Evolutionary conservation across 164 flowering plant genomes (phyloP).

Genomic region (Tetrastigma voinierianum): DNA sequence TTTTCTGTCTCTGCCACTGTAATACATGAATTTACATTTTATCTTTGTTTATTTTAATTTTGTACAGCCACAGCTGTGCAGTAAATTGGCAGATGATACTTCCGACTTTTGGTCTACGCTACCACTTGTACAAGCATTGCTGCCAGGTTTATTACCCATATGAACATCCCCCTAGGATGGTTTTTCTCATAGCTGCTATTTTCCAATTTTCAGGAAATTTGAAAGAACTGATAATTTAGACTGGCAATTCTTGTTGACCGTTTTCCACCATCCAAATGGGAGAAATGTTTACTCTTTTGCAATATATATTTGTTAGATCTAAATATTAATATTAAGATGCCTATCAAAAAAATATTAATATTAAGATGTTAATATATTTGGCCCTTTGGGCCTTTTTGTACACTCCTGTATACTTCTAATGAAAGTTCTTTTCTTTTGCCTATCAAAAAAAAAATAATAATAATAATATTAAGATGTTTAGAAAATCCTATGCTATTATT

Average conservation of each 20-base stretch:
- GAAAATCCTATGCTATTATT: not conserved
- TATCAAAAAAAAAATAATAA: too few relatives aligned
- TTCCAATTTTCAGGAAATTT: not conserved
- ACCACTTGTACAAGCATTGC: constrained; percentile 84
- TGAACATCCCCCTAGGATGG: not conserved
- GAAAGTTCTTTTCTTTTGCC: too few relatives aligned
- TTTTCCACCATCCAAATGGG: not conserved
- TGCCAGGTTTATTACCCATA: constrained; percentile 57
- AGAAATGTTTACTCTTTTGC: not conserved
- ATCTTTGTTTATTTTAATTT: not conserved
- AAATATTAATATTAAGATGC: not conserved
- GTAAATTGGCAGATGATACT: constrained; percentile 52
- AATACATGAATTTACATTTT: not conserved
- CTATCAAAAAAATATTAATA: too few relatives aligned
- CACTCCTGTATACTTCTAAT: too few relatives aligned
- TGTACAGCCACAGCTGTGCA: constrained; percentile 67
- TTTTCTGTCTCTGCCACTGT: not conserved
- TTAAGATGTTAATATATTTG: too few relatives aligned
- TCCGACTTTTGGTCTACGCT: constrained; percentile 73
- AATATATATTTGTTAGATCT: not conserved
- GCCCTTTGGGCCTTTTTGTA: too few relatives aligned
- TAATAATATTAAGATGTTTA: too few relatives aligned
- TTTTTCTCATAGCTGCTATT: not conserved
- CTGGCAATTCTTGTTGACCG: not conserved
- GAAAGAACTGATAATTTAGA: not conserved